A percentile compares a stretch with the other conserved stretches of the same genome.
Evolutionary conservation across 768 basidiomycete genomes (phyloP).

Genomic region (Nidularia sp.): DNA sequence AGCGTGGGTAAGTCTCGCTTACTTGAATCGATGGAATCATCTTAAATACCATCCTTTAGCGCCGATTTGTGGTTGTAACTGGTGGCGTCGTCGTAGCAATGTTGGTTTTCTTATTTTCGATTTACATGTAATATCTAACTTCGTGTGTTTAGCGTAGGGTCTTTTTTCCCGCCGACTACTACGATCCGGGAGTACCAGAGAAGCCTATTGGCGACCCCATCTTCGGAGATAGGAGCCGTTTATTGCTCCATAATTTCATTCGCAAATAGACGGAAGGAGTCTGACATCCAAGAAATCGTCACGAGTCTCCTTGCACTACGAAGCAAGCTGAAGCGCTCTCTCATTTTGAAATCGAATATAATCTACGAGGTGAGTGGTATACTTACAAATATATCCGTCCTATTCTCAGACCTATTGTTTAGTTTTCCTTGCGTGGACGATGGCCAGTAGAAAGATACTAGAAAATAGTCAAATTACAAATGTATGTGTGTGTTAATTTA

Average conservation of each 20-base stretch:
- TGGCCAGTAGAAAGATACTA: conserved; percentile 84
- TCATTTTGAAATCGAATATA: conserved; percentile 52
- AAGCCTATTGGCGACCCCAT: conserved; percentile 61
- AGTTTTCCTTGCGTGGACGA: conserved; percentile 72
- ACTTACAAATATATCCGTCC: neutral
- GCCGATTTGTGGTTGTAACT: conserved; percentile 65
- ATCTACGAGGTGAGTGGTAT: conserved; percentile 54
- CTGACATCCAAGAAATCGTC: conserved; percentile 51
- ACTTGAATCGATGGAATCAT: neutral
- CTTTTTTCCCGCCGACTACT: conserved; percentile 68
- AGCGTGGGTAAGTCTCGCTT: conserved; percentile 55
- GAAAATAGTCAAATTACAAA: conserved; percentile 59
- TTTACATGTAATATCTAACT: neutral
- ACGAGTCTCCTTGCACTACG: conserved; percentile 71
- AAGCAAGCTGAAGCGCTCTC: conserved; percentile 64
- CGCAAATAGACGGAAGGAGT: conserved; percentile 51
- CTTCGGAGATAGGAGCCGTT: conserved; percentile 61
- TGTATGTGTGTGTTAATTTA: conserved; percentile 36
- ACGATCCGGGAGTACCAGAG: conserved; percentile 76
- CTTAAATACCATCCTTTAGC: conserved; percentile 25
- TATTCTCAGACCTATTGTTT: neutral
- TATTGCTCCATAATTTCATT: conserved; percentile 78
- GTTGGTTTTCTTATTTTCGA: conserved; percentile 29
- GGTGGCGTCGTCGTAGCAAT: conserved; percentile 76
- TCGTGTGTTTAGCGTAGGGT: conserved; percentile 41